Percentiles rank a stretch among this genome's conserved stretches.
Evolutionary conservation across 306 rosid species (phyloP).

Genomic region (Echinosophora koreensis): DNA sequence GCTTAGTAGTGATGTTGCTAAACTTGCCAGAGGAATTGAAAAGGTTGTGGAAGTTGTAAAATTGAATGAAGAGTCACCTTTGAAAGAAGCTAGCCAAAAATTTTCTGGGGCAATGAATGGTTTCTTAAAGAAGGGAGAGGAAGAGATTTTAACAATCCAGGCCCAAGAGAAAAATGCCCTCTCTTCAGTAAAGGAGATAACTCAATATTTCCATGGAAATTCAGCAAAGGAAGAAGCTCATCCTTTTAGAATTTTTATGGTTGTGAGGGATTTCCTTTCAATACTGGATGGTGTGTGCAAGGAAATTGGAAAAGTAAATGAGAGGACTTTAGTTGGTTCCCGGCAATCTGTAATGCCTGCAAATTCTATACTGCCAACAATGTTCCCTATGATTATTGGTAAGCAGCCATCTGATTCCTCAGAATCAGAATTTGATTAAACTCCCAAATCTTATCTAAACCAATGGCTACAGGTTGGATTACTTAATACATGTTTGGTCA

Average conservation of each 20-base stretch:
- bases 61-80: constrained; percentile 61
- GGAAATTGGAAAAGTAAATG: constrained; percentile 81
- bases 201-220: constrained; percentile 88
- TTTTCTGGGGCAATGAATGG: constrained; percentile 71
- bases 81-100: constrained; percentile 60
- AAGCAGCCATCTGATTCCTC: constrained; percentile 60
- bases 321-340: constrained; percentile 75
- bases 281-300: constrained; percentile 85
- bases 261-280: constrained; percentile 83
- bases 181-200: constrained; percentile 76
- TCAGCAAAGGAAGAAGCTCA: constrained; percentile 92
- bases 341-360: constrained; percentile 56
- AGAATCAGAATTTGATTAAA: constrained; percentile 46
- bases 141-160: constrained; percentile 68
- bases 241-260: constrained; percentile 76
- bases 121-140: constrained; percentile 72
- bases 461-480: background rate
- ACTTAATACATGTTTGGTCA: constrained; percentile 23
- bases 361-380: constrained; percentile 48
- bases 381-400: constrained; percentile 62
- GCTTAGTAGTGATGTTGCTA: constrained; percentile 72
- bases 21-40: constrained; percentile 70
- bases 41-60: constrained; percentile 67
- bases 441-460: background rate
- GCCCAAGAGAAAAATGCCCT: constrained; percentile 65